Conservation (phyloP, 208 protist genomes). For the Trypanosoma rangeli region DNA sequence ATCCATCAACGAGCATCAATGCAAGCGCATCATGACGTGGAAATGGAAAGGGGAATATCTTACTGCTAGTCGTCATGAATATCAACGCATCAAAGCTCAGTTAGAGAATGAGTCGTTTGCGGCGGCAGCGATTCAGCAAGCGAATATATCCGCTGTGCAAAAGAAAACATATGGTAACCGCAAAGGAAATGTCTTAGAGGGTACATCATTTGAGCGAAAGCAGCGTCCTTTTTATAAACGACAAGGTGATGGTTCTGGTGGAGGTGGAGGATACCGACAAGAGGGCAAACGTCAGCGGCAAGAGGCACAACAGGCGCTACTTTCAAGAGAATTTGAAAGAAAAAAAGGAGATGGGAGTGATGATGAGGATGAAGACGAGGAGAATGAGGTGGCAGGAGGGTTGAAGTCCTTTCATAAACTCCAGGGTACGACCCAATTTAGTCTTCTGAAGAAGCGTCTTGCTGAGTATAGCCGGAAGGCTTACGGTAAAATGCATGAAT, state of each 20-base stretch:
- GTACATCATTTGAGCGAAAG: constrained; percentile 83
- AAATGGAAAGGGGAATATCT: constrained; percentile 98
- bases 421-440: constrained; percentile 90
- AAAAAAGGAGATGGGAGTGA: constrained; percentile 21
- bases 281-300: constrained; percentile 55
- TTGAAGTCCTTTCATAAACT: constrained; percentile 84
- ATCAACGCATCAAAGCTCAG: constrained; percentile 94
- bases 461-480: constrained; percentile 96
- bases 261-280: constrained; percentile 69
- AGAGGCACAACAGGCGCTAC: constrained; percentile 65
- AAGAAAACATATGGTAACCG: constrained; percentile 92
- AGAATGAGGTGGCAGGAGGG: constrained; percentile 53
- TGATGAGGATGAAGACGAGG: constrained; percentile 41
- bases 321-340: constrained; percentile 42
- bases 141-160: constrained; percentile 83
- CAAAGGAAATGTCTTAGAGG: constrained; percentile 90
- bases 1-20: constrained; percentile 93
- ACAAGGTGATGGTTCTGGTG: constrained; percentile 30
- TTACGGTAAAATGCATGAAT: constrained; percentile 97
- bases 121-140: constrained; percentile 71
- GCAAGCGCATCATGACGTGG: constrained; percentile 98
- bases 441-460: constrained; percentile 95
- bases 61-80: constrained; percentile 94
- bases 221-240: constrained; percentile 30
- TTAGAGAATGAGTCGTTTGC: constrained; percentile 95